Base-by-base conservation (phyloP, 2,329 filamentous ascomycete species). In the Didymella arachidicola region DNA sequence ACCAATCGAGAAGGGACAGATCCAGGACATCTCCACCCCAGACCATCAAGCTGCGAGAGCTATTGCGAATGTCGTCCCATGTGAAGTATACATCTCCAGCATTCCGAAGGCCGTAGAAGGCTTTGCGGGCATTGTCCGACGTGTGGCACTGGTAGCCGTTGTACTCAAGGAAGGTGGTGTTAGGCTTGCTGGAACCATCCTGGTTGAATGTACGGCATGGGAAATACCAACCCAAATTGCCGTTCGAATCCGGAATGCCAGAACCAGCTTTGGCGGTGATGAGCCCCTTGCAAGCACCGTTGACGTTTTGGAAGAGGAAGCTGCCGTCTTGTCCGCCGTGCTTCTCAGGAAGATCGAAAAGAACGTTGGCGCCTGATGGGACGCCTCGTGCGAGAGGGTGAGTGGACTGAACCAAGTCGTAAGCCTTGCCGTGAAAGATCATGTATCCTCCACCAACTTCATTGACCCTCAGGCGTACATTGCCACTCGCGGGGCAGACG, bases 231-330 rank as follows among this genome's bases (percentile, higher is more conserved):
- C 89, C 95, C 61, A 99, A 80, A 57, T 96, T 88, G 29, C 65
- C 66, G 51, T 88, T 58, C 79, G 26, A 77, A 79, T 73, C 96
- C 1, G 93, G 92, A 8, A 99, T 87, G 68, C 92, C 89, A 0
- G 93, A 96, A 54, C 82, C 82, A 1, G 84, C 74, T 1, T 89
- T 86, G 7, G 83, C 78, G 0, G 87, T 96, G 73, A 99, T 97
- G 56, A 98, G 79, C 10, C 85, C 90, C 80, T 98, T 99, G 84
- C 95, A 99, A 62, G 90, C 91, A 46, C 95, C 96, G 69, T 99
- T 99, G 77, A 99, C 95, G 66, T 98, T 96, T 76, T 99, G 95
- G 79, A 99, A 99, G 72, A 99, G 80, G 75, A 99, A 99, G 73
- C 93, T 98, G 57, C 92, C 94, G 74, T 99, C 96, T 77, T 91